Evolutionary conservation across 495 filamentous ascomycete genomes (phyloP).

Genomic region (Diplogelasinospora grovesii): DNA sequence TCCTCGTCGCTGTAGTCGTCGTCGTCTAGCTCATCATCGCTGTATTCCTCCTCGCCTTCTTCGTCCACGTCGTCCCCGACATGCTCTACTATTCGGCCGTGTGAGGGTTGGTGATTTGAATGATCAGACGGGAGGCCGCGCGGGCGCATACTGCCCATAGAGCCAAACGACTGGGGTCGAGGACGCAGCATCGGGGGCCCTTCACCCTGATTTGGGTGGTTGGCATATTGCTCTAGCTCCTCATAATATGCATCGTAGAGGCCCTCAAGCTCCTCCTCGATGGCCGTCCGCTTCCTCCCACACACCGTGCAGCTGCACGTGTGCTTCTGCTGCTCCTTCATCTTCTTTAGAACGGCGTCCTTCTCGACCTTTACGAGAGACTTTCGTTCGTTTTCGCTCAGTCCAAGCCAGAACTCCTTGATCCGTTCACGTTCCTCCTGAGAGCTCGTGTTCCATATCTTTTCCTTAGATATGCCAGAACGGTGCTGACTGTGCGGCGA

Average conservation of each 20-base stretch:
- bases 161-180: conserved; percentile 49
- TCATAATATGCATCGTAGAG: conserved; percentile 99
- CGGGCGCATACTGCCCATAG: conserved; percentile 44
- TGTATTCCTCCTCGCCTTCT: conserved; percentile 42
- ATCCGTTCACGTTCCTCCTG: conserved; percentile 93
- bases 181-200: conserved; percentile 59
- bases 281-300: conserved; percentile 91
- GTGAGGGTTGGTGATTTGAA: conserved; percentile 44
- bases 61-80: conserved; percentile 59
- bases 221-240: conserved; percentile 94
- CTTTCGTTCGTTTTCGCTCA: conserved; percentile 89
- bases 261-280: conserved; percentile 98
- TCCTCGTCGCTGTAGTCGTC: conserved; percentile 52
- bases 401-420: conserved; percentile 95
- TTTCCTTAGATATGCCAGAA: conserved; percentile 58
- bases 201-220: conserved; percentile 65
- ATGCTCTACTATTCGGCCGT: conserved; percentile 51
- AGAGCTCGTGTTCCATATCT: conserved; percentile 95
- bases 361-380: conserved; percentile 97
- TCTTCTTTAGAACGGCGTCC: conserved; percentile 94
- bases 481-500: conserved; percentile 23
- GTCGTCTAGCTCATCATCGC: conserved; percentile 54
- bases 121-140: conserved; percentile 42
- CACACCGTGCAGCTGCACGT: conserved; percentile 98
- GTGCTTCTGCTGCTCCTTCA: conserved; percentile 99